These are phyloP conservation scores for Mycena polygramma DNA, from an alignment of 768 basidiomycete genomes.

Conservation along the genomic window DNA sequence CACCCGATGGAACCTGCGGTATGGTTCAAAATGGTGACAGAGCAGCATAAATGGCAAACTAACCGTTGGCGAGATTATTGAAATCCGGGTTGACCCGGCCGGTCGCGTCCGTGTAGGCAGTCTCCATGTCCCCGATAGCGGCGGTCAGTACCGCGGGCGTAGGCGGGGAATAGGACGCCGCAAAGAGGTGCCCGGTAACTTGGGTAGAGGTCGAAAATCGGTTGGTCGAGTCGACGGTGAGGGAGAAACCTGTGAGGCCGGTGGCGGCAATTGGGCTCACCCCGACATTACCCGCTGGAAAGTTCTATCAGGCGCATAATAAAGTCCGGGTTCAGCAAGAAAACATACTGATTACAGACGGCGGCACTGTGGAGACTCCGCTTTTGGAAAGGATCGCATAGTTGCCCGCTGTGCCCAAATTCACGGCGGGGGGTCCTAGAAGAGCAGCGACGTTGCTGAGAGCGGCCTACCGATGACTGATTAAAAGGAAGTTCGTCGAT, in stretches of 20 bases:
- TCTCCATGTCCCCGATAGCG: conserved; percentile 7
- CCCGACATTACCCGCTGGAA: neutral
- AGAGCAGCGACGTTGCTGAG: neutral
- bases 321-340: no score
- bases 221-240: neutral
- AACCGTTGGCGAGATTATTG: neutral
- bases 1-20: neutral
- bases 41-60: neutral
- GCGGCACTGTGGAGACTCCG: neutral
- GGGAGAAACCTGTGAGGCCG: neutral
- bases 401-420: conserved; percentile 3
- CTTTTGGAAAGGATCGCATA: conserved; percentile 4
- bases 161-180: neutral
- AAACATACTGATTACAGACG: conserved; percentile 1
- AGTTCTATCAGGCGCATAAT: neutral
- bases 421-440: conserved; percentile 5
- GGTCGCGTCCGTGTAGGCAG: conserved; percentile 1
- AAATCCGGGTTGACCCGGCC: conserved; percentile 9
- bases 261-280: neutral
- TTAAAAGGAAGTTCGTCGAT: no score
- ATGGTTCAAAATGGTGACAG: no score
- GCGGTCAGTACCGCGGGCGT: conserved; percentile 6
- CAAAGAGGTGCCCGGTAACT: neutral
- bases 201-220: conserved; percentile 2
- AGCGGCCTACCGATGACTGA: no score